Base-by-base conservation (phyloP, 139 green algal species). In the Chlorella sp. region DNA sequence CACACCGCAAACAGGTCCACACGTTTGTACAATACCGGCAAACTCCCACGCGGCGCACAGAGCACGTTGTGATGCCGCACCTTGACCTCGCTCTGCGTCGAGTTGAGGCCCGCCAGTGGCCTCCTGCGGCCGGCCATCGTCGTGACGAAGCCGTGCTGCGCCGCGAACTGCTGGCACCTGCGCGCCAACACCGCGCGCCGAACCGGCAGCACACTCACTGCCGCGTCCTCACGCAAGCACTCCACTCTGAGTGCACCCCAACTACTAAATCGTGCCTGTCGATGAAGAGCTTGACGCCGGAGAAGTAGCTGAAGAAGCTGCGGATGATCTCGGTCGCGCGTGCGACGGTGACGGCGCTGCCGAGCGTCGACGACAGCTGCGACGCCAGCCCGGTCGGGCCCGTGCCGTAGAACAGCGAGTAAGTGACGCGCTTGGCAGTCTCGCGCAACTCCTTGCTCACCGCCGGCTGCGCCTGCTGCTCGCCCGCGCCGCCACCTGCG, bases 391-490 rank as follows among this genome's bases (percentile, higher is more conserved):
- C 74, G 14, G 22, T 30, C 23, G 69, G 30, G n/a, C 34, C 59
- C 78, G 33, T 69, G 60, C 87, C 84, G 34, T 93, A 93, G 5
- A 90, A 79, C 49, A 92, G 86, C 68, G 80, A 80, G 66, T 93
- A 93, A 0, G 72, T 70, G 0, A 88, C 78, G 0, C 77, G 74
- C 75, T 93, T 93, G 35, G 86, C 86, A 33, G 83, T 72, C 62
- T 90, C 74, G 0, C 86, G 76, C 22, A 86, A 75, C 36, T 74
- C 74, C 20, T 59, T 66, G 61, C 35, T 76, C 20, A 85, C 60
- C 20, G 42, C 60, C n/a, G 20, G 60, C 60, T 14, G 27, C 60
- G 20, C n/a, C n/a, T 62, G 23, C 14, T 5, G 6, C 6, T 14
- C 42, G 42, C 42, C 42, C 14, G 42, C 14, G 14, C 42, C 14